Evolutionary conservation across 2,329 filamentous ascomycete species (phyloP), one percentile per base, ranked within the genome.

Genomic region (Aspergillus transmontanensis): DNA sequence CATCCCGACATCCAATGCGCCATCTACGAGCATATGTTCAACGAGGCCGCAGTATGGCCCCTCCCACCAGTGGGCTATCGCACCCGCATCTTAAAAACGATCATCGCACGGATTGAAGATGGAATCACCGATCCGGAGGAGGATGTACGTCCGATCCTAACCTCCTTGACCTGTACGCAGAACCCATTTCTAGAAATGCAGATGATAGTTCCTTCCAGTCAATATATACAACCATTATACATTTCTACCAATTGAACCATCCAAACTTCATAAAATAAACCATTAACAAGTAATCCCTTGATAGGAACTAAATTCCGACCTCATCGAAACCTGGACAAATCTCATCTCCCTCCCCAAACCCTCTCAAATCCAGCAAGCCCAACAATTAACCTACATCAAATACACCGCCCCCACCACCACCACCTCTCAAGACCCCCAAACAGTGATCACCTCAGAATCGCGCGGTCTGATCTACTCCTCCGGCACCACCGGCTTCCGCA

Each of bases 301-400:
- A 66, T 79, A 97, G 94, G 93, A 90, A 76, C 89, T 97, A 54
- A 93, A 90, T 65, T 92, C 96, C 78, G 84, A 90, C 76, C 85
- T 97, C 71, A 91, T 94, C 85, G 82, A 83, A 60, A 81, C 83
- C 43, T 84, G 96, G 69, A 87, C 89, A 59, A 77, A 82, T 64
- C 83, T 95, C 28, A 83, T 96, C 62, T 82, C 84, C 23, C 82
- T 84, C 34, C 86, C 87, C 19, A 78, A 90, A 19, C 87, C 86
- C n/a, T 84, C 88, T 23, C 88, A 93, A 72, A 75, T 84, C 30
- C 80, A 84, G 45, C 86, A 89, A 61, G 90, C 87, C 28, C 92
- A 94, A 78, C 74, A 88, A 71, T 90, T 90, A 74, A 87, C 87
- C 36, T 90, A 89, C 73, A 90, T 96, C 62, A 93, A 89, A 43